A percentile compares a stretch with the other conserved stretches of the same genome.
Conservation (phyloP, 1,284 basidiomycete species). For the Termitomyces sp. region DNA sequence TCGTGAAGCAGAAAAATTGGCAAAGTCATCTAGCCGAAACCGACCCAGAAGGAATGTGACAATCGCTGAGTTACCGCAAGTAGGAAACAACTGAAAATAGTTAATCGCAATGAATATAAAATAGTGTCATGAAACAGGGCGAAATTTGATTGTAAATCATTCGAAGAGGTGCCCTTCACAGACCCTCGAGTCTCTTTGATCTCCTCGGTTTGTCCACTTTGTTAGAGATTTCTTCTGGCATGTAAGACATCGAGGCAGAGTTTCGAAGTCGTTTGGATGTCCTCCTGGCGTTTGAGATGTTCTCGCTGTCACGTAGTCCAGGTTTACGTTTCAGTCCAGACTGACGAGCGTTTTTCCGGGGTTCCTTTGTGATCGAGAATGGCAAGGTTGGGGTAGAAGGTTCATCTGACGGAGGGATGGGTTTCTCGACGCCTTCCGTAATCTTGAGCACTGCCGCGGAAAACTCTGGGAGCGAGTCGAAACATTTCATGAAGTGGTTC, state of each 20-base stretch:
- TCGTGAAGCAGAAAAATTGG: neutral
- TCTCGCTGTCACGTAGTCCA: neutral
- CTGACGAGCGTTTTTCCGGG: neutral
- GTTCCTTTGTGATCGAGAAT: too few species aligned
- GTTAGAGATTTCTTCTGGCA: too few species aligned
- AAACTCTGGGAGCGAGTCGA: neutral
- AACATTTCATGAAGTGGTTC: neutral
- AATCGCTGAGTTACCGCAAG: too few species aligned
- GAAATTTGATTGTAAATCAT: neutral
- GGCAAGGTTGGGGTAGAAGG: neutral
- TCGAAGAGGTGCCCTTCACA: neutral
- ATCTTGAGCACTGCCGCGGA: slow-evolving; percentile 1
- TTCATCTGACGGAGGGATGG: neutral
- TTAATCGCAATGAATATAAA: neutral
- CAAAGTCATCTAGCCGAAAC: neutral
- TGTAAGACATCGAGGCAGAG: neutral
- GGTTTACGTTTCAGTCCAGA: neutral
- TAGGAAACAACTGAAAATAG: neutral
- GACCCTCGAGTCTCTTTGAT: neutral
- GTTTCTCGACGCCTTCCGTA: neutral
- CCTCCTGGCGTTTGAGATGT: neutral
- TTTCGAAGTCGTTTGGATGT: neutral
- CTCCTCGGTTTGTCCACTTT: neutral
- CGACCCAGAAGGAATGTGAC: neutral
- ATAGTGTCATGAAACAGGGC: neutral